Base-by-base conservation (phyloP, 2,329 filamentous ascomycete genomes). In the Trichoderma guizhouense region DNA sequence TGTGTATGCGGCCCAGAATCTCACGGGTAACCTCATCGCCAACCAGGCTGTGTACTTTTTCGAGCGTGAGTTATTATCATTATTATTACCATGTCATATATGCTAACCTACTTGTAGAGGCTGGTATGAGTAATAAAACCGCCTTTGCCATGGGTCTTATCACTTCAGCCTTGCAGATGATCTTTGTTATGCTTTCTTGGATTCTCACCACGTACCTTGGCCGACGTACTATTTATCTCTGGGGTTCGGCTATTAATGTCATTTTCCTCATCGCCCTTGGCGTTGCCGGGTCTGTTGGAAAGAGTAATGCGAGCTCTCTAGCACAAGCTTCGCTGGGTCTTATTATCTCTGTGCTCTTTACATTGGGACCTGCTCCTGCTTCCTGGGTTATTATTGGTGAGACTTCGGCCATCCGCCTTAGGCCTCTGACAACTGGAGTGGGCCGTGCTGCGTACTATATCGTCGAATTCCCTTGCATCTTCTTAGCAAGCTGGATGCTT, bases 101-200 rank as follows among this genome's bases (percentile, higher is more conserved):
- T 30, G 14, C 61, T 63, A 63, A 63, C 3, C 36, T 15, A 14
- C 36, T 7, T 9, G 11, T 26, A 63, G 61, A 63, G 61, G 61
- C 61, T 1, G 61, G 61, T 15, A 63, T 63, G 61, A 63, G 61
- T 3, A 63, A 63, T 7, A 43, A 63, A 47, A 63, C 61, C 12
- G 61, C 61, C 24, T 63, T 63, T 47, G 61, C 61, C 1, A 24
- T 63, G 15, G 61, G 61, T n/a, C 61, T 63, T 30, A 63, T 63
- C 15, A 63, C 61, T 36, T 63, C 36, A 1, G 61, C 61, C 15
- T 47, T 63, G 14, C 61, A 63, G 36, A 63, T 63, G 61, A 63
- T 63, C 26, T 63, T 63, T 63, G 61, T 63, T 30, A 63, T 63
- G 61, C 61, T 63, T 24, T 63, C 61, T 63, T 63, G 61, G 61